Percentiles rank a stretch among this genome's conserved stretches.
phyloP scores from a whole-genome alignment of 2,329 filamentous ascomycete genomes.

The Sporothrix dimorphospora region DNA sequence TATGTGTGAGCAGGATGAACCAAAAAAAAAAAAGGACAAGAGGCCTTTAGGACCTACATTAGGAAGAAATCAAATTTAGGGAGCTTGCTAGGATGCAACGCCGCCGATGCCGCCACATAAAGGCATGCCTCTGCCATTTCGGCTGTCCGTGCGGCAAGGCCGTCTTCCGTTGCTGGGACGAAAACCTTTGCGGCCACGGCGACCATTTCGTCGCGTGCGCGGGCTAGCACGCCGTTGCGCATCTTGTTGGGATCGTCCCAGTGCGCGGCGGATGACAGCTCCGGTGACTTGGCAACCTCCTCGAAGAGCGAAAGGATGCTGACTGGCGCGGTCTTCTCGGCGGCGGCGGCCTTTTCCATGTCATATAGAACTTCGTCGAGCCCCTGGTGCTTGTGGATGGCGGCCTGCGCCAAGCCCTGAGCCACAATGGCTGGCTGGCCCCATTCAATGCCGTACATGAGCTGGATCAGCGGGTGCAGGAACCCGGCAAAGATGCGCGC shows the following conservation, averaged over 20 bases:
- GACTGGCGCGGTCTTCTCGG: background rate
- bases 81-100: constrained; percentile 65
- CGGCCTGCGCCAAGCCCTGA: constrained; percentile 75
- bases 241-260: constrained; percentile 64
- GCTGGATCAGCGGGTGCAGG: constrained; percentile 79
- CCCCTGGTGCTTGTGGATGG: constrained; percentile 59
- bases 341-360: constrained; percentile 9
- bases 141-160: constrained; percentile 57
- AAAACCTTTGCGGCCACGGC: constrained; percentile 61
- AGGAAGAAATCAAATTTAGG: constrained; percentile 82
- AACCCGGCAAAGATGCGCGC: constrained; percentile 70
- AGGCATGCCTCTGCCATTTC: constrained; percentile 71
- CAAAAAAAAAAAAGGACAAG: constrained; percentile 23
- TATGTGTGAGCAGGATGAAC: background rate
- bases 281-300: constrained; percentile 58
- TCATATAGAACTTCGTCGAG: constrained; percentile 19
- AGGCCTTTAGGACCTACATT: constrained; percentile 47
- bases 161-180: constrained; percentile 59
- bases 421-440: constrained; percentile 79
- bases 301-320: constrained; percentile 64
- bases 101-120: constrained; percentile 55
- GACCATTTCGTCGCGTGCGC: constrained; percentile 66
- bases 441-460: constrained; percentile 85
- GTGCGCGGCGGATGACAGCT: constrained; percentile 57
- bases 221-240: constrained; percentile 66